Evolutionary conservation across 192 early-diverging fungal genomes (phyloP).

Genomic region (Mortierella claussenii): DNA sequence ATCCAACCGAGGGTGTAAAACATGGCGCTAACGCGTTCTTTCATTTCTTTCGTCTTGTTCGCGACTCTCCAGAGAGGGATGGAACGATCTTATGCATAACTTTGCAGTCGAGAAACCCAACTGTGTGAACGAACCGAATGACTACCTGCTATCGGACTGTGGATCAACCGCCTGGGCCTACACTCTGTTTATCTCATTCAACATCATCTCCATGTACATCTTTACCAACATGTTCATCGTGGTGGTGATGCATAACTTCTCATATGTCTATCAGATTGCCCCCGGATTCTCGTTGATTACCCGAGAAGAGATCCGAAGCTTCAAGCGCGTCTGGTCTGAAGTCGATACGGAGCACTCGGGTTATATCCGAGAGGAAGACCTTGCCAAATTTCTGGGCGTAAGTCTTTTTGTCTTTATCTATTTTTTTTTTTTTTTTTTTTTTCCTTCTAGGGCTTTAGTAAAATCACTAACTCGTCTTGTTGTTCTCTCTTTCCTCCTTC

Average conservation of each 20-base stretch:
- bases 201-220: constrained; percentile 77
- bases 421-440: background rate
- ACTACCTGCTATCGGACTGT: constrained; percentile 65
- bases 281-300: constrained; percentile 66
- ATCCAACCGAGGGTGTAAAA: too few relatives aligned
- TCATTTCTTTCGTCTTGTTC: too few relatives aligned
- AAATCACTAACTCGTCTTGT: background rate
- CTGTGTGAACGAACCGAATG: constrained; percentile 55
- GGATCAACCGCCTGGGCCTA: constrained; percentile 65
- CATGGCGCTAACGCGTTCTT: too few relatives aligned
- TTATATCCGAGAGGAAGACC: constrained; percentile 59
- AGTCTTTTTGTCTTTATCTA: constrained; percentile 7
- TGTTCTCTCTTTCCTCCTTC: background rate
- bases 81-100: constrained; percentile 73
- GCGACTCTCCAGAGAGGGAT: constrained; percentile 62
- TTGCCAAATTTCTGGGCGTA: constrained; percentile 64
- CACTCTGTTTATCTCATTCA: constrained; percentile 66
- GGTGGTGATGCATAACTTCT: constrained; percentile 71
- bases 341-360: constrained; percentile 60
- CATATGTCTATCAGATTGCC: constrained; percentile 70
- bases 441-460: background rate
- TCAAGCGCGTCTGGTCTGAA: constrained; percentile 63
- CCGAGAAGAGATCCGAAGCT: constrained; percentile 69
- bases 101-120: constrained; percentile 62
- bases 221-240: constrained; percentile 71